These are phyloP conservation scores for Beauveria brongniartii DNA, from an alignment of 2,329 filamentous ascomycete genomes.

Conservation along the genomic window DNA sequence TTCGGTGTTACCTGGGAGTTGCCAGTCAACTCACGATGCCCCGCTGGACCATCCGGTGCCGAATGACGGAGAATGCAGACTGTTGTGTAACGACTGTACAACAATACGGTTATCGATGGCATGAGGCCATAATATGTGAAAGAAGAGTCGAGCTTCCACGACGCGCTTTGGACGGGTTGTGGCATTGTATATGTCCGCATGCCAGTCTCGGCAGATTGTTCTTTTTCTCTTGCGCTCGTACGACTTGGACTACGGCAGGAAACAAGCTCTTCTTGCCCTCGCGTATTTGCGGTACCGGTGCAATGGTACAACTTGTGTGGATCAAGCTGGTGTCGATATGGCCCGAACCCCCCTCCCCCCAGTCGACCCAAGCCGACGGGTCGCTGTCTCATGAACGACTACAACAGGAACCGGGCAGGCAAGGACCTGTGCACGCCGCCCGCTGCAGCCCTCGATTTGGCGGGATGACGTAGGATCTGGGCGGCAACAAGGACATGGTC, in stretches of 20 bases:
- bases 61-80: too few species aligned
- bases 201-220: not conserved
- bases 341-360: not conserved
- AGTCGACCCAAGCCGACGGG: slow-evolving; percentile 7
- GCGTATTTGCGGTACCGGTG: not conserved
- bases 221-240: not conserved
- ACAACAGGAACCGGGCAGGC: not conserved
- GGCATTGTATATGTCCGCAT: not conserved
- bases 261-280: not conserved
- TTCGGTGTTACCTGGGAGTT: not conserved
- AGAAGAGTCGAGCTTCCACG: not conserved
- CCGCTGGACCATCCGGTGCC: too few species aligned
- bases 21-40: not conserved
- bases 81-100: not conserved
- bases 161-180: not conserved
- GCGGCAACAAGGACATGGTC: too few species aligned
- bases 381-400: slow-evolving; percentile 1
- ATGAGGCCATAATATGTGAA: not conserved
- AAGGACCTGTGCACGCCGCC: not conserved
- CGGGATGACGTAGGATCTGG: not conserved
- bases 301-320: slow-evolving; percentile 1
- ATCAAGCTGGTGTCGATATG: not conserved
- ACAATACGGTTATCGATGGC: not conserved
- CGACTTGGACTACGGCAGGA: not conserved
- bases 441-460: not conserved